Conservation (phyloP, 345 rosid species). For the Euclidium syriacum region DNA sequence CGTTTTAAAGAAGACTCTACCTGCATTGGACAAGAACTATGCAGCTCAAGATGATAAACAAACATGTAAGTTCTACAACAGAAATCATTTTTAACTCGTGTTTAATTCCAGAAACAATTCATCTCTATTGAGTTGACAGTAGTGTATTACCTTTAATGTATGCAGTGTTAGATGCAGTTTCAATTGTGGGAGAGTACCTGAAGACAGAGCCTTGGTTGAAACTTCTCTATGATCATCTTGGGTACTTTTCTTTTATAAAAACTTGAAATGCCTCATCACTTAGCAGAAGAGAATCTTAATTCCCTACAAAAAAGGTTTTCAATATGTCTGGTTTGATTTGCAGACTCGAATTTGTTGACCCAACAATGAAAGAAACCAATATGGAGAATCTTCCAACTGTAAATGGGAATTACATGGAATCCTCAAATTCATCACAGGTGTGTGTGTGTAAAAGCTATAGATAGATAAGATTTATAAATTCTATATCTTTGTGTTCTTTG, state of each 20-base stretch:
- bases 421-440: constrained; percentile 47
- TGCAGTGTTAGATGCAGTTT: constrained; percentile 68
- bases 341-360: constrained; percentile 52
- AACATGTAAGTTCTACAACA: constrained; percentile 42
- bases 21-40: constrained; percentile 60
- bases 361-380: constrained; percentile 30
- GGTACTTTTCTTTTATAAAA: constrained; percentile 36
- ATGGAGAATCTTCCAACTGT: constrained; percentile 25
- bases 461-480: neutral
- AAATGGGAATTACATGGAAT: constrained; percentile 29
- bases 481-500: neutral
- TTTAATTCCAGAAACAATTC: neutral
- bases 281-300: neutral
- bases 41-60: constrained; percentile 74
- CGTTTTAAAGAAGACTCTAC: constrained; percentile 49
- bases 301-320: neutral
- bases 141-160: neutral
- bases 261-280: neutral
- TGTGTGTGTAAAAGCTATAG: neutral
- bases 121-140: neutral
- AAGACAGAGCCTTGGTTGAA: constrained; percentile 79
- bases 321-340: constrained; percentile 10
- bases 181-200: constrained; percentile 72
- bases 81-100: neutral
- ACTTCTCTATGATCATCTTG: constrained; percentile 52